Conservation (phyloP, 2,329 filamentous ascomycete species). For the Verticillium longisporum region DNA sequence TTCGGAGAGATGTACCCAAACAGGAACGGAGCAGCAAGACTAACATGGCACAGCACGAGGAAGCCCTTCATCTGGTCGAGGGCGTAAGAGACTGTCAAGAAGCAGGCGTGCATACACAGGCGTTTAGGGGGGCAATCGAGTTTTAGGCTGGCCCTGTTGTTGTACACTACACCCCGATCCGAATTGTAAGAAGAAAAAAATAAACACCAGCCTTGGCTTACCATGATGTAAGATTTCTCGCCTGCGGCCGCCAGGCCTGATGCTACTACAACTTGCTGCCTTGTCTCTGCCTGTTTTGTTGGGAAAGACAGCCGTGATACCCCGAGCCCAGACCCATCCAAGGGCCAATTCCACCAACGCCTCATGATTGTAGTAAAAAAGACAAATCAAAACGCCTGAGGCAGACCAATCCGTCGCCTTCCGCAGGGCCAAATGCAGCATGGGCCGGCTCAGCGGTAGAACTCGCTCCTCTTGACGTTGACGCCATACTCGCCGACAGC, state of each 20-base stretch:
- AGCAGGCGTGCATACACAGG: background rate
- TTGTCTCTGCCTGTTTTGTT: background rate
- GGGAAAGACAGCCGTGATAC: background rate
- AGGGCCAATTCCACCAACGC: conserved; percentile 4
- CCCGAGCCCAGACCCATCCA: background rate
- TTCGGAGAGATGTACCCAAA: background rate
- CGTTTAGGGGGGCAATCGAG: background rate
- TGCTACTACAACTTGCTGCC: background rate
- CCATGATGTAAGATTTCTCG: background rate
- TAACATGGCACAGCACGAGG: conserved; percentile 36
- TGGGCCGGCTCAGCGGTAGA: conserved; percentile 61
- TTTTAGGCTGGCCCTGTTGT: background rate
- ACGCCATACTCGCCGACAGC: conserved; percentile 96
- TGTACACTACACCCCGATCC: background rate
- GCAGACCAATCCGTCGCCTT: background rate
- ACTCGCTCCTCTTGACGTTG: conserved; percentile 95
- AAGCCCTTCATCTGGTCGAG: conserved; percentile 48
- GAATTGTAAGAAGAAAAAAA: background rate
- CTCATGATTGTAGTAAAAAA: background rate
- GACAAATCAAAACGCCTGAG: conserved; percentile 4
- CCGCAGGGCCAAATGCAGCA: background rate
- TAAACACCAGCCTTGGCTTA: background rate
- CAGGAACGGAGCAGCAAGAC: background rate
- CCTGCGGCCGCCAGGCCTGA: background rate
- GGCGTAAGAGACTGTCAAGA: conserved; percentile 2